A percentile compares a stretch with the other conserved stretches of the same genome.
phyloP scores from a whole-genome alignment of 1,139 yeast genomes.

The Meyerozyma carpophila region DNA sequence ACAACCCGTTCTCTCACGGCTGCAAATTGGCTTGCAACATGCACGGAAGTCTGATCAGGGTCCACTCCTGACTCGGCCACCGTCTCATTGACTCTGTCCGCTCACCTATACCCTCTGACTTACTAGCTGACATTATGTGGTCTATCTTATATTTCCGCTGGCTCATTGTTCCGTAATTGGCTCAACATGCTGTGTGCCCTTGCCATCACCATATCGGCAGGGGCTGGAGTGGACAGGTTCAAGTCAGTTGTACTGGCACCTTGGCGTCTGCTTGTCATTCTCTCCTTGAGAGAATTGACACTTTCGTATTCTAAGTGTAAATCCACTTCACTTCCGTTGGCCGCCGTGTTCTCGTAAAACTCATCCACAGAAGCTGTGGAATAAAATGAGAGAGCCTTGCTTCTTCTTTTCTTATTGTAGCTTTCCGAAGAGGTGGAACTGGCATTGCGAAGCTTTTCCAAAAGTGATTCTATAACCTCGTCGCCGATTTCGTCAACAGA shows the following conservation, averaged over 20 bases:
- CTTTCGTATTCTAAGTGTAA: conserved; percentile 29
- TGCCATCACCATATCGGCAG: conserved; percentile 21
- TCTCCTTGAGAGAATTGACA: conserved; percentile 31
- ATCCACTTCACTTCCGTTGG: conserved; percentile 1
- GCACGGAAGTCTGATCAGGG: not conserved
- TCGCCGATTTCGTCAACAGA: conserved; percentile 5
- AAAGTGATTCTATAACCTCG: conserved; percentile 34
- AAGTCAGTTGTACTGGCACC: conserved; percentile 10
- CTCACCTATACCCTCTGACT: not conserved
- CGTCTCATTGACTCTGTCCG: not conserved
- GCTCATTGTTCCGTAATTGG: conserved; percentile 20
- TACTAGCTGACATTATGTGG: not conserved
- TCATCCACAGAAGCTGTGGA: conserved; percentile 26
- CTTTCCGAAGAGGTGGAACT: conserved; percentile 15
- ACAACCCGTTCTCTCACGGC: not conserved
- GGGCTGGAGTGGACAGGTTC: conserved; percentile 7
- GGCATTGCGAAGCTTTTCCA: conserved; percentile 29
- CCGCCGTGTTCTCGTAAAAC: conserved; percentile 9
- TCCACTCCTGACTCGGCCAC: not conserved
- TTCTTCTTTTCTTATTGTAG: conserved; percentile 21
- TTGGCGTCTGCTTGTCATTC: conserved; percentile 33
- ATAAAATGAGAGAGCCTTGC: conserved; percentile 33
- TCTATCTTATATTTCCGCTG: not conserved
- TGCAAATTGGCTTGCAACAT: not conserved
- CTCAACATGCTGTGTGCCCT: conserved; percentile 42